Percentiles rank a stretch among this genome's conserved stretches.
These are phyloP conservation scores for Coemansia sp. DNA, from an alignment of 371 early-diverging fungal species.

Conservation along the genomic window DNA sequence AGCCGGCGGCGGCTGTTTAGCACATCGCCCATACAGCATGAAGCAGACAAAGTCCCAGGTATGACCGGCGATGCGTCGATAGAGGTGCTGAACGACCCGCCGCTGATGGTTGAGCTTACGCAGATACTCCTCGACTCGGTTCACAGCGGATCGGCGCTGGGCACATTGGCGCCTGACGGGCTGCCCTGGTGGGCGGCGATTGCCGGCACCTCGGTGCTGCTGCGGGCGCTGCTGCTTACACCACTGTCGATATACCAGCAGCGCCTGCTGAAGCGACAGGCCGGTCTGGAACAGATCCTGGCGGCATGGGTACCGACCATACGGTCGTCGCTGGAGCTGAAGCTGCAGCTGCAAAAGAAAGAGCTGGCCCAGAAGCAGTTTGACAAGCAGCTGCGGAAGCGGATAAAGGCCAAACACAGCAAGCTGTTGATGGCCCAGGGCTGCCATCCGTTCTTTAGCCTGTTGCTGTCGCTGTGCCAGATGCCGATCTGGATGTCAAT, in stretches of 20 bases:
- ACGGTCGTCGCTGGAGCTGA: constrained; percentile 6
- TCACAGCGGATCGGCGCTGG: constrained; percentile 23
- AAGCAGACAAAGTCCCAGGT: neutral
- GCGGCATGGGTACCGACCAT: constrained; percentile 16
- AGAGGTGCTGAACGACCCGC: neutral
- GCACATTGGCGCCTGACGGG: neutral
- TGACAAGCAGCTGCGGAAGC: neutral
- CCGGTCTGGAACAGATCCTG: constrained; percentile 3
- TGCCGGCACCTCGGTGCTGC: constrained; percentile 15
- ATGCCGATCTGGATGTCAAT: constrained; percentile 44
- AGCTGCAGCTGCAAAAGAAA: constrained; percentile 1
- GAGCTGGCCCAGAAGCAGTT: constrained; percentile 7
- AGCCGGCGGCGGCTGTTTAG: neutral
- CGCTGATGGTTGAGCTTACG: constrained; percentile 4
- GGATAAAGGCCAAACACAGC: constrained; percentile 23
- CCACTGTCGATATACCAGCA: constrained; percentile 37
- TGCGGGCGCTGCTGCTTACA: constrained; percentile 14
- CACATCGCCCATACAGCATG: neutral
- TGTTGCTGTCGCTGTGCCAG: constrained; percentile 33
- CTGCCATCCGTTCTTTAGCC: constrained; percentile 33
- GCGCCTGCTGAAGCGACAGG: constrained; percentile 9
- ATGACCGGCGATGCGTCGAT: neutral
- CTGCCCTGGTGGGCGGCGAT: constrained; percentile 46
- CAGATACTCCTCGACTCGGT: constrained; percentile 28
- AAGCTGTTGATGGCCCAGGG: constrained; percentile 30